Evolutionary conservation across 2,329 filamentous ascomycete genomes (phyloP).

Genomic region (Venturia aucupariae): DNA sequence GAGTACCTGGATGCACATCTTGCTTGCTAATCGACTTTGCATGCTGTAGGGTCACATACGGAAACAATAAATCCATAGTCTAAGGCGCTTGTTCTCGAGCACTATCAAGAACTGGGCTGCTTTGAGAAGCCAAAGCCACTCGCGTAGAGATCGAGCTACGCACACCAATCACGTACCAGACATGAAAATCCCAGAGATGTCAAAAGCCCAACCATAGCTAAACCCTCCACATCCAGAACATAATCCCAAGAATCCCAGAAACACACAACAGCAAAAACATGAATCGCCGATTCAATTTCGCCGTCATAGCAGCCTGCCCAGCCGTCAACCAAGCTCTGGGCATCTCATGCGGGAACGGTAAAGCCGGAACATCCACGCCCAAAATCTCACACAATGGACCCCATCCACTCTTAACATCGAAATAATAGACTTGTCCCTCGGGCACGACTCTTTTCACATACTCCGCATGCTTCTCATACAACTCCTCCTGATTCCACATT

Average conservation of each 20-base stretch:
- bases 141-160: too few species aligned
- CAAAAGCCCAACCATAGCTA: too few species aligned
- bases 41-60: too few species aligned
- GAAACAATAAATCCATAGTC: too few species aligned
- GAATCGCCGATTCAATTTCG: neutral
- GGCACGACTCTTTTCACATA: slow-evolving; percentile 20
- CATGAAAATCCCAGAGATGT: too few species aligned
- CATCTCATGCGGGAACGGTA: slow-evolving; percentile 6
- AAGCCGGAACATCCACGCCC: slow-evolving; percentile 17
- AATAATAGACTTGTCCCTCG: slow-evolving; percentile 17
- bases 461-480: slow-evolving; percentile 17
- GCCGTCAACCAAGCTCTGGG: neutral
- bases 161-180: too few species aligned
- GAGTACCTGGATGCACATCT: too few species aligned
- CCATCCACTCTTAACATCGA: slow-evolving; percentile 10
- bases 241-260: neutral
- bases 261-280: neutral
- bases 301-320: neutral
- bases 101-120: too few species aligned
- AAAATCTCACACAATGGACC: slow-evolving; percentile 19
- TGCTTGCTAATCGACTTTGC: too few species aligned
- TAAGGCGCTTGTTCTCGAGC: too few species aligned
- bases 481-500: slow-evolving; percentile 13
- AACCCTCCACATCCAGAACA: neutral
- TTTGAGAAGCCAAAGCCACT: too few species aligned